These are phyloP conservation scores for Colletotrichum theobromicola DNA, from an alignment of 2,329 filamentous ascomycete genomes.

Conservation along the genomic window DNA sequence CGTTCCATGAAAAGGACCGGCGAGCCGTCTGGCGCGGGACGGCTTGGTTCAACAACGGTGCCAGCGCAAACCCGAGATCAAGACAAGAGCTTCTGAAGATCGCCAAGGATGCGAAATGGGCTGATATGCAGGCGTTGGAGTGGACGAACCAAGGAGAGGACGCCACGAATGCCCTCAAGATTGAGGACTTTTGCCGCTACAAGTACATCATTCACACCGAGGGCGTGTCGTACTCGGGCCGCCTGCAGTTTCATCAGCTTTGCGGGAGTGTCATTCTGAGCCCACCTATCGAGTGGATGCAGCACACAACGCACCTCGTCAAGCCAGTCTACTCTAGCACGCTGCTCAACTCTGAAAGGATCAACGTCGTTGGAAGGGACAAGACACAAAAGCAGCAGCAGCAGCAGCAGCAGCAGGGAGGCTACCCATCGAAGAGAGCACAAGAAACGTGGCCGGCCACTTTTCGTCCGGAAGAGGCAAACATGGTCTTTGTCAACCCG, in stretches of 20 bases:
- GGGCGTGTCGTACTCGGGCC: conserved; percentile 58
- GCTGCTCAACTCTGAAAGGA: conserved; percentile 18
- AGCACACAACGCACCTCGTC: conserved; percentile 55
- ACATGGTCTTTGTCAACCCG: conserved; percentile 54
- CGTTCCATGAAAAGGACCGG: conserved; percentile 37
- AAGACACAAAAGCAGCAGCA: neutral
- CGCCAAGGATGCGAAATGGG: conserved; percentile 45
- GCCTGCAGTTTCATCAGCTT: conserved; percentile 56
- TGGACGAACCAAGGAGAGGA: conserved; percentile 37
- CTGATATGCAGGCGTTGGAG: conserved; percentile 49
- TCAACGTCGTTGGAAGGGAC: too few relatives aligned
- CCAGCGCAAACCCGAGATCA: conserved; percentile 36
- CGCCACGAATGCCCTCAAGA: conserved; percentile 47
- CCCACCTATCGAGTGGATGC: conserved; percentile 52
- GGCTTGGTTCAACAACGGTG: conserved; percentile 51
- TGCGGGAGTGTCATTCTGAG: conserved; percentile 53
- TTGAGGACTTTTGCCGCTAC: conserved; percentile 57
- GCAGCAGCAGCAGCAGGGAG: neutral
- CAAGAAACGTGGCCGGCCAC: conserved; percentile 41
- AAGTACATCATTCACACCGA: conserved; percentile 59
- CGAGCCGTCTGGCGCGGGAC: conserved; percentile 58
- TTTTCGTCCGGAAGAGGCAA: conserved; percentile 41
- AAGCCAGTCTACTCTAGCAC: conserved; percentile 46
- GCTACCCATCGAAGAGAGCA: neutral
- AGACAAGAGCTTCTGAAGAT: conserved; percentile 44